A percentile compares a stretch with the other conserved stretches of the same genome.
phyloP scores from a whole-genome alignment of 2,329 filamentous ascomycete species.

The Aspergillus sp. region DNA sequence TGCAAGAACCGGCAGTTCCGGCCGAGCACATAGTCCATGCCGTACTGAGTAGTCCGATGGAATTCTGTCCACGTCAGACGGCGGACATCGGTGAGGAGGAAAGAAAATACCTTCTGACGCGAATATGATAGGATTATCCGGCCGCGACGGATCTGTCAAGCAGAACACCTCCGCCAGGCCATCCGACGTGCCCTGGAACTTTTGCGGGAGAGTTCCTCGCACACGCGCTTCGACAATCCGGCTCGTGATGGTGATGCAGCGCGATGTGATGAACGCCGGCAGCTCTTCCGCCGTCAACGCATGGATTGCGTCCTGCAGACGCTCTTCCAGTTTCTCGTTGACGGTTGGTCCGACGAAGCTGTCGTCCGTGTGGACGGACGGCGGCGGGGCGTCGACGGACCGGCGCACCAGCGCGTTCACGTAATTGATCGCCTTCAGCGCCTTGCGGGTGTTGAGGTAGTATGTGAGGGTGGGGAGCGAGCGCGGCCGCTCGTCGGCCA shows the following conservation, averaged over 20 bases:
- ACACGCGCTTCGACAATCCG: constrained; percentile 66
- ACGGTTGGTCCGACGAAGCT: constrained; percentile 49
- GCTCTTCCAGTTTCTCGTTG: constrained; percentile 61
- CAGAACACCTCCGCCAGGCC: constrained; percentile 76
- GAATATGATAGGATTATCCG: constrained; percentile 75
- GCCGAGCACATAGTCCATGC: constrained; percentile 69
- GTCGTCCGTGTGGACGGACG: constrained; percentile 56
- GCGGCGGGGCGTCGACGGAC: constrained; percentile 51
- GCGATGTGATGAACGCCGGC: constrained; percentile 69
- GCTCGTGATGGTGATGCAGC: constrained; percentile 69
- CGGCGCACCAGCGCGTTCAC: constrained; percentile 66
- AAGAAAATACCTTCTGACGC: constrained; percentile 64
- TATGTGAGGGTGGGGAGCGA: constrained; percentile 68
- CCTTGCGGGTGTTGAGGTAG: constrained; percentile 70
- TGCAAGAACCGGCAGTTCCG: constrained; percentile 78
- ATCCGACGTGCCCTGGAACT: constrained; percentile 68
- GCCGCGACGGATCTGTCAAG: constrained; percentile 69
- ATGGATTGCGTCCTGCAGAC: constrained; percentile 64
- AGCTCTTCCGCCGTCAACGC: constrained; percentile 65
- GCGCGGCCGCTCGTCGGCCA: constrained; percentile 58
- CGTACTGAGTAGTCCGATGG: constrained; percentile 71
- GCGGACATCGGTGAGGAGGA: neutral
- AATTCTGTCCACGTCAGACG: constrained; percentile 55
- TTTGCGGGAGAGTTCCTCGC: constrained; percentile 63
- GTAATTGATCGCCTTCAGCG: constrained; percentile 68